phyloP scores from a whole-genome alignment of 371 early-diverging fungal genomes.

The Batrachochytrium dendrobatidis region DNA sequence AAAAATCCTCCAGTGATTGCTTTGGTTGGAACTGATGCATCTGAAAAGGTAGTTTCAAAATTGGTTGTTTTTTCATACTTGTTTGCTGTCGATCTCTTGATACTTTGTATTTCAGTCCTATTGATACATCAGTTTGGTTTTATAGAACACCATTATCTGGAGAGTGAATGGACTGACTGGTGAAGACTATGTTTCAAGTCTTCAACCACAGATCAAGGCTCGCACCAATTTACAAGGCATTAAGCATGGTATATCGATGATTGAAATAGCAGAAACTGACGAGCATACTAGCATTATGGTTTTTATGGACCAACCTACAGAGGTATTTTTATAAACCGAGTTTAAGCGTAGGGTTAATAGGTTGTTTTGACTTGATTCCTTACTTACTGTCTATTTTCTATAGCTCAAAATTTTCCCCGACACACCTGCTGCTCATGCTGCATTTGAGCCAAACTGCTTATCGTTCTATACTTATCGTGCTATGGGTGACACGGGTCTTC shows the following conservation, averaged over 20 bases:
- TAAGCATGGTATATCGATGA: background rate
- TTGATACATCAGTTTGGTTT: no score
- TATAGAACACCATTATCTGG: conserved; percentile 26
- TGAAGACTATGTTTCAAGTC: conserved; percentile 40
- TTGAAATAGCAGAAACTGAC: conserved; percentile 62
- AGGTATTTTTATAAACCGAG: conserved; percentile 26
- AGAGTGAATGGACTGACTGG: conserved; percentile 71
- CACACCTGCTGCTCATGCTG: conserved; percentile 39
- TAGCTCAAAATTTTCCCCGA: conserved; percentile 57
- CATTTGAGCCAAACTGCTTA: conserved; percentile 41
- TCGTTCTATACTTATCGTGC: conserved; percentile 51
- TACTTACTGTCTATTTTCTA: no score
- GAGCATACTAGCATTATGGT: conserved; percentile 57
- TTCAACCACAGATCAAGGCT: conserved; percentile 1
- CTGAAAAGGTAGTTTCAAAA: background rate
- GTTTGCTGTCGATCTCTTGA: conserved; percentile 13
- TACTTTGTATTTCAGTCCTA: no score
- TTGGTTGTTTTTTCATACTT: no score
- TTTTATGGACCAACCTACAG: conserved; percentile 49
- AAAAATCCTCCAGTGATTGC: conserved; percentile 72
- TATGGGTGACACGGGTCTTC: conserved; percentile 12
- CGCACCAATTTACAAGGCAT: background rate
- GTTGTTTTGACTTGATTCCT: no score
- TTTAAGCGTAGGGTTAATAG: no score
- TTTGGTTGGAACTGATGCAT: conserved; percentile 32